These are phyloP conservation scores for Saccharomycopsis lassenensis DNA, from an alignment of 805 yeast genomes.

Conservation along the genomic window DNA sequence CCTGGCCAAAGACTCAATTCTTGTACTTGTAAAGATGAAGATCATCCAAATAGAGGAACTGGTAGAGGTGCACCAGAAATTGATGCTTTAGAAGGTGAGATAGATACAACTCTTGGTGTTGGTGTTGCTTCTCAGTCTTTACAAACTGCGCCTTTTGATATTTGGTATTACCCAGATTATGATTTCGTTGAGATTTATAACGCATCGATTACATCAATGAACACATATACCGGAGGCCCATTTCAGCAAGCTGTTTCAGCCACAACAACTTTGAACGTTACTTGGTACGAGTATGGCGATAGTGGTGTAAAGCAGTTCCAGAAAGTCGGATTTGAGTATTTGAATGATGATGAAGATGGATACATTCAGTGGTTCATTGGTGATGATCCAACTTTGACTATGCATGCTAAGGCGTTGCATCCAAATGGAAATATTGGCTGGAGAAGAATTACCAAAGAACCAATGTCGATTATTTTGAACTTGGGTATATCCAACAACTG, in stretches of 20 bases:
- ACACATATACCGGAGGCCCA: slow-evolving; percentile 87
- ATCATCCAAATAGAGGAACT: slow-evolving; percentile 76
- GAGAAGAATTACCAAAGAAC: slow-evolving; percentile 79
- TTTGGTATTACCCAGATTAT: slow-evolving; percentile 91
- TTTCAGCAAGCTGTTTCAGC: slow-evolving; percentile 89
- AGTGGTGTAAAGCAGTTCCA: slow-evolving; percentile 46
- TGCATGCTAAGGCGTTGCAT: slow-evolving; percentile 63
- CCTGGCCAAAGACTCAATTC: slow-evolving; percentile 72
- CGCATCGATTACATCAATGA: slow-evolving; percentile 61
- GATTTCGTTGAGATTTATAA: slow-evolving; percentile 67
- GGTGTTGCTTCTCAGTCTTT: slow-evolving; percentile 87
- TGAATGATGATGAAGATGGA: slow-evolving; percentile 59
- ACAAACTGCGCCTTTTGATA: slow-evolving; percentile 89
- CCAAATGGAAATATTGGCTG: slow-evolving; percentile 87
- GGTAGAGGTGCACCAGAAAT: slow-evolving; percentile 97
- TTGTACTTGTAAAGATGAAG: slow-evolving; percentile 75
- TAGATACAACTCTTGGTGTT: slow-evolving; percentile 39
- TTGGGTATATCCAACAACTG: slow-evolving; percentile 86
- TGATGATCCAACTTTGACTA: slow-evolving; percentile 60
- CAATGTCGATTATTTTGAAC: slow-evolving; percentile 83
- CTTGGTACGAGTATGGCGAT: slow-evolving; percentile 71
- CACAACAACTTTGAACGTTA: slow-evolving; percentile 60
- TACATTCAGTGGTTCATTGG: slow-evolving; percentile 86
- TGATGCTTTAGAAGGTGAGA: slow-evolving; percentile 82
- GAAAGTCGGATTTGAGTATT: slow-evolving; percentile 65